Conservation (phyloP, 495 filamentous ascomycete species). For the Penicillium ochrochloron region DNA sequence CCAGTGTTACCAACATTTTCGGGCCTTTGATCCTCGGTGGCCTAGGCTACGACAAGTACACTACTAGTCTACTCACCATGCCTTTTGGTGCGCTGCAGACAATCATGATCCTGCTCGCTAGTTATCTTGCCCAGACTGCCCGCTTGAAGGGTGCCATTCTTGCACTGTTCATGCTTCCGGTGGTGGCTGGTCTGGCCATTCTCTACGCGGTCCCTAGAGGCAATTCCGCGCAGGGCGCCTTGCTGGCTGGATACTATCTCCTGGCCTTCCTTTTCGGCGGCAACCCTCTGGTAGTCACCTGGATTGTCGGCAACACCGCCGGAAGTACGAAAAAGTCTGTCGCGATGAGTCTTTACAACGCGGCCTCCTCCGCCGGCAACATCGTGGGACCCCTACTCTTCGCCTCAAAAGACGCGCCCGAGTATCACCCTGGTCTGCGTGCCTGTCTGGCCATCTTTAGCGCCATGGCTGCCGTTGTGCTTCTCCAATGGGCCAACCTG, state of each 20-base stretch:
- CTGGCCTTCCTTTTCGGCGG: constrained; percentile 63
- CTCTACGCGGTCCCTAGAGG: constrained; percentile 57
- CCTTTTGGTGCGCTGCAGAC: constrained; percentile 54
- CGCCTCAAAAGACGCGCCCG: constrained; percentile 44
- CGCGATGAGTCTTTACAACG: constrained; percentile 56
- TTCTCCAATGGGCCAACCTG: constrained; percentile 57
- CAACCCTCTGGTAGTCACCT: constrained; percentile 54
- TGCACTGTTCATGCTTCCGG: constrained; percentile 53
- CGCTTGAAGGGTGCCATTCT: constrained; percentile 57
- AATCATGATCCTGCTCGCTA: constrained; percentile 45
- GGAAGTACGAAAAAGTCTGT: constrained; percentile 58
- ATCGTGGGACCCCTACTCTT: constrained; percentile 55
- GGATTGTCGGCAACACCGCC: constrained; percentile 56
- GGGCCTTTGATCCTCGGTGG: constrained; percentile 66
- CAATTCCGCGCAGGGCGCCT: constrained; percentile 39
- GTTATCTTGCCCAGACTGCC: constrained; percentile 53
- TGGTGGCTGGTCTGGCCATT: constrained; percentile 60
- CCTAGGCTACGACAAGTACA: constrained; percentile 61
- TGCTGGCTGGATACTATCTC: constrained; percentile 65
- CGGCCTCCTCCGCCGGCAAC: constrained; percentile 49
- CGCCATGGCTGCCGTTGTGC: constrained; percentile 50
- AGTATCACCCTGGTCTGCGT: constrained; percentile 60
- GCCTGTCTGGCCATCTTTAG: constrained; percentile 61
- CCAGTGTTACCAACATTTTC: constrained; percentile 62
- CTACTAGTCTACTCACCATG: constrained; percentile 55